These are phyloP conservation scores for Ophiostoma quercus DNA, from an alignment of 2,329 filamentous ascomycete genomes.

Conservation along the genomic window DNA sequence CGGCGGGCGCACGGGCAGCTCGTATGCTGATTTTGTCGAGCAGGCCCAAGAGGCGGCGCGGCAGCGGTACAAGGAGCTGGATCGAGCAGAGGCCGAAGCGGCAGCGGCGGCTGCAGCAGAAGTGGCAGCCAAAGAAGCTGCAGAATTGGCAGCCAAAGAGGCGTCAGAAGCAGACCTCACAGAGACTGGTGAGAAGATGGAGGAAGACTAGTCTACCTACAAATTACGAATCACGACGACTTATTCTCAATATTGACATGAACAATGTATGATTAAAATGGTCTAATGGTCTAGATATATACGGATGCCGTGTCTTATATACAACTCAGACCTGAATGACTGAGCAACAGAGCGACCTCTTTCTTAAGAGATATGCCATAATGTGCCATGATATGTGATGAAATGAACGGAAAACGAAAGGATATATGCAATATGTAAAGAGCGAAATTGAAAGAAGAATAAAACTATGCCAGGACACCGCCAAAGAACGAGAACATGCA, in stretches of 20 bases:
- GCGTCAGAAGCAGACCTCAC: background rate
- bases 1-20: constrained; percentile 55
- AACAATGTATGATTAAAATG: background rate
- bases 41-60: constrained; percentile 62
- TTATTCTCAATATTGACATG: background rate
- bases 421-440: constrained; percentile 14
- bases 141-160: background rate
- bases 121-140: background rate
- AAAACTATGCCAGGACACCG: constrained; percentile 25
- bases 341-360: background rate
- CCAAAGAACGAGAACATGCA: constrained; percentile 31
- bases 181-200: constrained; percentile 6
- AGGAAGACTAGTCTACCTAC: background rate
- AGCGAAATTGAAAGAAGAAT: background rate
- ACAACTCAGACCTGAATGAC: background rate
- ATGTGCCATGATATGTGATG: background rate
- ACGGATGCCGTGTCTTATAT: background rate
- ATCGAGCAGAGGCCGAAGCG: constrained; percentile 19
- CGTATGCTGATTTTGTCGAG: constrained; percentile 57
- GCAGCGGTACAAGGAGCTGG: constrained; percentile 45
- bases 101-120: background rate
- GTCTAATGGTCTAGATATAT: background rate
- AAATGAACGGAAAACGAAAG: background rate
- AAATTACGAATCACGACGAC: background rate
- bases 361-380: background rate